Base-by-base conservation (phyloP, 2,329 filamentous ascomycete genomes). In the Cytospora schulzeri region DNA sequence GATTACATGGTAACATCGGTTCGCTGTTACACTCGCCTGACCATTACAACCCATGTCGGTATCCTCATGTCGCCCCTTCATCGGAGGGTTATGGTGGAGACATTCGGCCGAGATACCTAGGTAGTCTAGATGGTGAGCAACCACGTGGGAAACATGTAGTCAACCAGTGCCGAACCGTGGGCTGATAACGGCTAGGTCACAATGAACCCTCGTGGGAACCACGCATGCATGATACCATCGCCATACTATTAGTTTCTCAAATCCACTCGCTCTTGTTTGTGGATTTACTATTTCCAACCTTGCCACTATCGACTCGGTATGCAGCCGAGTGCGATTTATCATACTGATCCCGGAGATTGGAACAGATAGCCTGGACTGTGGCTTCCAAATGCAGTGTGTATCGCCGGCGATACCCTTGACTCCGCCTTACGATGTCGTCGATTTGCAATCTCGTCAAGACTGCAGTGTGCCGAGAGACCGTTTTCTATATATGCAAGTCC, bases 291-390 rank as follows among this genome's bases (percentile, higher is more conserved):
- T 41, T 41, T 4, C n/a, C 38, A 19, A 41, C 38, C 2, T 41
- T n/a, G 17, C 38, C 38, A 17, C 15, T 8, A 41, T 41, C 38
- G 38, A 41, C 38, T 41, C 38, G 38, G 38, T n/a, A 22, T 38
- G 33, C 35, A 29, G 15, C 51, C 33, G 50, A 48, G 19, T 7
- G 58, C 50, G 28, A 35, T n/a, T 31, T 19, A 29, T 28, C 31
- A 26, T 48, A 51, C 24, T 53, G 50, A 24, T 24, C 26, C 51
- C 58, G 58, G 58, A 61, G 28, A 61, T 61, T 61, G 58, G n/a
- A 61, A 55, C 51, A 41, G 58, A 54, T 61, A 61, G 58, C 41
- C n/a, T 54, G 50, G 33, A 3, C 2, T 9, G 8, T 41, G 35
- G 28, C 9, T 54, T 38, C 58, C 58, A 26, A 28, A 61, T 61